Evolutionary conservation across 495 filamentous ascomycete species (phyloP), one percentile per base, ranked within the genome.

Genomic region (Endocarpon pusillum): DNA sequence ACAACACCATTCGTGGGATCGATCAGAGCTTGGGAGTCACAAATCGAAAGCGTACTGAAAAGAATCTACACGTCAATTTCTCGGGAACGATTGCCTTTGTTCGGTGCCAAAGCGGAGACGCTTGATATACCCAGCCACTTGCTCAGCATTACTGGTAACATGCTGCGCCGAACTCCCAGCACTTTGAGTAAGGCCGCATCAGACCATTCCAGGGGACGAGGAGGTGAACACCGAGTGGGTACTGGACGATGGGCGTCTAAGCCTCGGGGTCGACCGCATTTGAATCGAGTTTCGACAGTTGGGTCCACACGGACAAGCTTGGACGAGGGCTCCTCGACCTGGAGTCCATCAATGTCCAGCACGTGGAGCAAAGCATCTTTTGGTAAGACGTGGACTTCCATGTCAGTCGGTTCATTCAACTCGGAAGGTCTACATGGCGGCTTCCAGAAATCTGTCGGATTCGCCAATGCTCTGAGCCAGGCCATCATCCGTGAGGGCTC

Each of bases 301-400:
- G 82, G 75, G n/a, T 94, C 89, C 2, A 94, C 86, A 45, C 67
- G 87, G 14, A 94, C 87, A 4, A 93, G 83, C 52, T 65, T 96
- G 30, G 89, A 99, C 37, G 89, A 96, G 43, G 72, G 76, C 34
- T 81, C 74, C 25, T 92, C 85, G 3, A 62, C 93, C 18, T 96
- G 82, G 80, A 94, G 79, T 40, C 91, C 89, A 7, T 79, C 83
- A 12, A 75, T 71, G 2, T 89, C 75, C 7, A 84, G 78, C 46
- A 89, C 78, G 1, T 96, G 89, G 91, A 96, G 89, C 59, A 91
- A 81, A 47, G 81, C 89, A 40, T 92, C 83, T 2, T 61, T 91
- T 37, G 81, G 85, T 26, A 84, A 86, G 46, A 86, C 81, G 3
- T 75, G 86, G 35, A 86, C 86, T 4, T 81, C 84, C 2, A 79